Evolutionary conservation across 768 basidiomycete genomes (phyloP), one percentile per base, ranked within the genome.

Genomic region (Amanita phalloides): DNA sequence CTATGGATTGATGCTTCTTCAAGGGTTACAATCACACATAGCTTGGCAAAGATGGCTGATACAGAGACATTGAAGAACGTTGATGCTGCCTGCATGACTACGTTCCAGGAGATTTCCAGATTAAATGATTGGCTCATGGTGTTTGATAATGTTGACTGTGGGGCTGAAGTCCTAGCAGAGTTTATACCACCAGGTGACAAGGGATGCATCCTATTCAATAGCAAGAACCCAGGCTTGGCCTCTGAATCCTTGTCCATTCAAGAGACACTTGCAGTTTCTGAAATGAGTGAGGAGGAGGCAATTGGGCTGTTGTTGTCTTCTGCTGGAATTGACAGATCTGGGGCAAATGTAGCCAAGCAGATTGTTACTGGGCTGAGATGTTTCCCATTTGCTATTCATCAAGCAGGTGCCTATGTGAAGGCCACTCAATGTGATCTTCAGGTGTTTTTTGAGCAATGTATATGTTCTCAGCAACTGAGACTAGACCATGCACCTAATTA

Each of bases 1-100:
- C 58, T 61, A 33, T 61, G 60, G 57, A 54, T 61, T 53, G 60
- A 61, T 54, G 57, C 60, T 10, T 54, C 60, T 8, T 56, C 49
- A 6, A 21, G 33, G 9, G 50, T 56, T 6, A 58, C 55, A n/a
- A 53, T 60, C 10, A 25, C 10, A 13, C 41, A 21, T 13, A 42
- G 8, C 45, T 46, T 17, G 28, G 30, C 20, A 10, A 11, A 53
- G 56, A 28, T 45, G 57, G 6, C 30, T 33, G 35, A 45, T 20
- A 23, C 51, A 56, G 20, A 45, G 14, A 14, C 43, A 25, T 8
- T 51, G 20, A 20, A 30, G 4, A n/a, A 13, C 46, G 46, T 35
- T 10, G 10, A 25, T 0, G 51, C 50, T 14, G 21, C 46, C 6
- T 14, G 45, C 2, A 25, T 1, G 5, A 48, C 48, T 9, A 39